phyloP scores from a whole-genome alignment of 2,329 filamentous ascomycete species.

The Alternaria sp. region DNA sequence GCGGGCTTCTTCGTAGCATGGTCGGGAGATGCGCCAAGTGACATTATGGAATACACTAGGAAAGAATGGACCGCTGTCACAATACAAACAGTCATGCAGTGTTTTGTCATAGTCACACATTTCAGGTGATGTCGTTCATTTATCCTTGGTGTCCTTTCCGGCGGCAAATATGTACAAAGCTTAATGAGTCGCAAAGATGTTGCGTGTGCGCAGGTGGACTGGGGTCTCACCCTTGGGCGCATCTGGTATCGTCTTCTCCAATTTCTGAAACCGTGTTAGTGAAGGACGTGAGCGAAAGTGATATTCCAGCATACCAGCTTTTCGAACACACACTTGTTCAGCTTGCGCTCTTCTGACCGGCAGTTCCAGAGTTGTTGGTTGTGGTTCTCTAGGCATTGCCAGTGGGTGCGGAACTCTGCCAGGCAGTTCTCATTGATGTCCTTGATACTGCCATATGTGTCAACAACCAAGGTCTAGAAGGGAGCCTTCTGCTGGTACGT shows the following conservation, averaged over 20 bases:
- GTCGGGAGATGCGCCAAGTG: neutral
- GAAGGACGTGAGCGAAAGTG: neutral
- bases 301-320: constrained; percentile 77
- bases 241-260: constrained; percentile 63
- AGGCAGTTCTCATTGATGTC: constrained; percentile 97
- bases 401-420: constrained; percentile 89
- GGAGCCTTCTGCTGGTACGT: constrained; percentile 40
- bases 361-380: constrained; percentile 99
- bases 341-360: constrained; percentile 81
- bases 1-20: neutral
- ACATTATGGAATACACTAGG: neutral
- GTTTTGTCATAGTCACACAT: constrained; percentile 1
- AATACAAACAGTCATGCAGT: constrained; percentile 19
- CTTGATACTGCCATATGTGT: constrained; percentile 69
- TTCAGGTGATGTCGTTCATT: constrained; percentile 26
- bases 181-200: constrained; percentile 52
- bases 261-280: constrained; percentile 47
- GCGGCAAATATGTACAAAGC: constrained; percentile 42
- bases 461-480: constrained; percentile 8
- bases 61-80: constrained; percentile 18
- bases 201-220: constrained; percentile 58
- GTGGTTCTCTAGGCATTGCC: constrained; percentile 94
- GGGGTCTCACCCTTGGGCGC: constrained; percentile 58
- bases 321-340: constrained; percentile 95
- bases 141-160: constrained; percentile 21